Base-by-base conservation (phyloP, 1,284 basidiomycete genomes). In the Cystobasidium pallidum region DNA sequence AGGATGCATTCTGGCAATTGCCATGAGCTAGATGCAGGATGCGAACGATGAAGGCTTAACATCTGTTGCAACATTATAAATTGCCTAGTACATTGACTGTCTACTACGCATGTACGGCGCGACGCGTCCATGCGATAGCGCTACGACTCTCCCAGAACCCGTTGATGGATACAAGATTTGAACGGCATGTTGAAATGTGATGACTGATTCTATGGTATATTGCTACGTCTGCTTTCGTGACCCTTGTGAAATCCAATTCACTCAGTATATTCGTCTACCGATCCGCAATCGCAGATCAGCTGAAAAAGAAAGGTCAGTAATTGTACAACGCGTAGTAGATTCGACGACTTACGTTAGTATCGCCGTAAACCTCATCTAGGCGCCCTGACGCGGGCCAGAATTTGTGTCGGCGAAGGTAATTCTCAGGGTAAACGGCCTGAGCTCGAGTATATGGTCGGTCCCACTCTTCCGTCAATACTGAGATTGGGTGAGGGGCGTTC, bases 301-400 rank as follows among this genome's bases (percentile, higher is more conserved):
- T 68, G 49, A 21, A 71, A 58, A 72, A 55, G 36, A 47, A 28
- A 21, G 1, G 43, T 57, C 64, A 73, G 67, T 19, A 7, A 1
- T 15, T 13, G 24, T 34, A 30, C 17, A 52, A 58, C 26, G 19
- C 41, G 8, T 51, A 21, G 36, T 39, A n/a, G 17, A 21, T 54
- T 0, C 6, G 10, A 86, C 15, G 15, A 11, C 89, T 84, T 78
- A 90, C 89, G 79, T 92, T 89, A 72, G 90, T 82, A 80, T 93
- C 91, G 57, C 91, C 91, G 78, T 89, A 92, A 6, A 89, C 89
- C 90, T 97, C 94, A 79, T 96, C 93, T 65, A 97, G 86, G 67
- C 94, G 86, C 13, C 90, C 89, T 58, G 94, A 91, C 10, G 89
- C 86, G 1, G 94, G 92, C 94, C 94, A 96, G 83, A 96, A 94